Conservation (phyloP, 441 rosid species). For the Populus hybrid region DNA sequence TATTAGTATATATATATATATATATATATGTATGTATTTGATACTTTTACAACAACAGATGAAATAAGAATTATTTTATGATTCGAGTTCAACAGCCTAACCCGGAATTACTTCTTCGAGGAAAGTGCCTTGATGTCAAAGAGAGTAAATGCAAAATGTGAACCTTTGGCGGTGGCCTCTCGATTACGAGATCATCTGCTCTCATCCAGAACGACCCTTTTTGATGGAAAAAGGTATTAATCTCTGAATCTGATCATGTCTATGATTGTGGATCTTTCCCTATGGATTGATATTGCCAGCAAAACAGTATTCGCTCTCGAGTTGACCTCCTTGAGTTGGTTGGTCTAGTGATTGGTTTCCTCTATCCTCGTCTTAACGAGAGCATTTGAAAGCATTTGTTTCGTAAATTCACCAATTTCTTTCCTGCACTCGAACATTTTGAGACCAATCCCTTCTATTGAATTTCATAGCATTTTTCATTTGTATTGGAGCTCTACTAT, state of each 20-base stretch:
- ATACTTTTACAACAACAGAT: no score
- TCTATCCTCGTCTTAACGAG: neutral
- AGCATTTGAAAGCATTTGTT: neutral
- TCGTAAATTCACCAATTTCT: neutral
- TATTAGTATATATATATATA: no score
- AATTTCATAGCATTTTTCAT: neutral
- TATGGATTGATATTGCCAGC: conserved; percentile 1
- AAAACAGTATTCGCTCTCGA: neutral
- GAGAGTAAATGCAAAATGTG: conserved; percentile 41
- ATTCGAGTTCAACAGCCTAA: no score
- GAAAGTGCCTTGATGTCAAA: conserved; percentile 69
- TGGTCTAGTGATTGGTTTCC: neutral
- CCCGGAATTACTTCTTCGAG: conserved; percentile 31
- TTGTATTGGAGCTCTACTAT: neutral
- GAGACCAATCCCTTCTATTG: neutral
- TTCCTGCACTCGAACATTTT: neutral
- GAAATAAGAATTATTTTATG: neutral
- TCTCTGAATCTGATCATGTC: conserved; percentile 2
- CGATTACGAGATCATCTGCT: conserved; percentile 83
- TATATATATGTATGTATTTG: no score
- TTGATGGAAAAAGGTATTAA: conserved; percentile 70
- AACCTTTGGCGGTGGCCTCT: conserved; percentile 85
- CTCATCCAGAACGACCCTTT: conserved; percentile 64
- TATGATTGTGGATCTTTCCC: neutral
- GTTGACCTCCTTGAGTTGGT: neutral